These are phyloP conservation scores for Pouteria glomerata DNA, from an alignment of 148 eudicot genomes.

Conservation along the genomic window DNA sequence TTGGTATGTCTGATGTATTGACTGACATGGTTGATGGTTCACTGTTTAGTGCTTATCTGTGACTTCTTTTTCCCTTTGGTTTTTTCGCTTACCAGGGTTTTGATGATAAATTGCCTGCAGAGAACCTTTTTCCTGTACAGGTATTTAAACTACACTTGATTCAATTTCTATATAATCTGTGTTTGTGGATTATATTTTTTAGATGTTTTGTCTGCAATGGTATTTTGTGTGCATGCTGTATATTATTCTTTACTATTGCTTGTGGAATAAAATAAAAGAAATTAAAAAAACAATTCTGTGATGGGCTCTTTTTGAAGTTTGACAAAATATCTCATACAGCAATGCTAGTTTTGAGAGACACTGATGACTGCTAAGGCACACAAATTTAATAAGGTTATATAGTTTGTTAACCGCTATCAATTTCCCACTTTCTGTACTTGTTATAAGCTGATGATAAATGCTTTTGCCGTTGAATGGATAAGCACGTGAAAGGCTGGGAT, in stretches of 20 bases:
- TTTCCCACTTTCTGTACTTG: background rate
- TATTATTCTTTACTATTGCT: no score
- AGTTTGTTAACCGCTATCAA: no score
- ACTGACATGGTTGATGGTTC: constrained; percentile 9
- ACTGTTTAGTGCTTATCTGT: background rate
- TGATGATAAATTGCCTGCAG: constrained; percentile 83
- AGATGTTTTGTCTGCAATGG: no score
- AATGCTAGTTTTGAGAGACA: background rate
- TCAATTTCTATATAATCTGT: background rate
- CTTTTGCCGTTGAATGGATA: background rate
- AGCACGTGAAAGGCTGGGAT: background rate
- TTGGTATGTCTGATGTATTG: constrained; percentile 49
- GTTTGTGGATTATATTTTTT: background rate
- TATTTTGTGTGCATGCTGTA: no score
- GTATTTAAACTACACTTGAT: constrained; percentile 23
- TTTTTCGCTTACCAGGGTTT: constrained; percentile 52
- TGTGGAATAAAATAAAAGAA: no score
- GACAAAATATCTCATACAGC: no score
- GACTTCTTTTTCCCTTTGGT: background rate
- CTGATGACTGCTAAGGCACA: no score
- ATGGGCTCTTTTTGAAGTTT: no score
- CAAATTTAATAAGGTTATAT: no score
- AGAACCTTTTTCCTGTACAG: constrained; percentile 85
- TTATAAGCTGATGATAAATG: background rate
- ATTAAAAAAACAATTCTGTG: no score